A percentile compares a stretch with the other conserved stretches of the same genome.
Evolutionary conservation across 352 stramenopile species (phyloP).

Genomic region (Albugo laibachii): DNA sequence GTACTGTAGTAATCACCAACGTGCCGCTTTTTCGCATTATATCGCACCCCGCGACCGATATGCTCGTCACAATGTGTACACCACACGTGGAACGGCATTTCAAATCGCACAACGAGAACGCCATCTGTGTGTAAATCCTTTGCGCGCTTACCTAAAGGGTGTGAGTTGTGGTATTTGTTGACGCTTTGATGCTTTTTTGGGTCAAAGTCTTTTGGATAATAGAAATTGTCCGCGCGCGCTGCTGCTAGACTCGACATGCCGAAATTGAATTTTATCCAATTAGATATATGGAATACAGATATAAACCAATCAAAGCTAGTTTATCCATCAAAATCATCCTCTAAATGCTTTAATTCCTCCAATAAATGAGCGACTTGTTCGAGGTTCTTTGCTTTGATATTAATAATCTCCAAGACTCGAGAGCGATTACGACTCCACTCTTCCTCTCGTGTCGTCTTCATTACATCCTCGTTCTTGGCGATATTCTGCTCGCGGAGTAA

Average conservation of each 20-base stretch:
- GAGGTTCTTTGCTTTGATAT: slow-evolving; percentile 17
- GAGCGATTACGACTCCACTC: slow-evolving; percentile 58
- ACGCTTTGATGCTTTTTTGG: slow-evolving; percentile 65
- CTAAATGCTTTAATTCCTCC: no score
- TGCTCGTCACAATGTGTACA: slow-evolving; percentile 50
- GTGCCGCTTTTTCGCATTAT: slow-evolving; percentile 91
- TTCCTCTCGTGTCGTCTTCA: slow-evolving; percentile 33
- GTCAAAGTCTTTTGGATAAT: slow-evolving; percentile 87
- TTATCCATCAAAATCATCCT: no score
- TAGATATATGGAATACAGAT: no score
- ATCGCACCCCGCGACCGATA: slow-evolving; percentile 81
- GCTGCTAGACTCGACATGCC: slow-evolving; percentile 92
- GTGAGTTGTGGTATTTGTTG: slow-evolving; percentile 59
- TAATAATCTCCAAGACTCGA: slow-evolving; percentile 48
- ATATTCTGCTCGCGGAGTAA: slow-evolving; percentile 62
- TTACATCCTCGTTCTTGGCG: slow-evolving; percentile 37
- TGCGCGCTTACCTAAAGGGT: slow-evolving; percentile 47
- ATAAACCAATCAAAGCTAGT: no score
- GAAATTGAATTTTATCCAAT: no score
- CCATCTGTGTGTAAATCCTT: slow-evolving; percentile 81
- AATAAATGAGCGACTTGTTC: no score
- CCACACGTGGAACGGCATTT: slow-evolving; percentile 94
- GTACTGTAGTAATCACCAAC: slow-evolving; percentile 84
- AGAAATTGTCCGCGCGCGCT: slow-evolving; percentile 95
- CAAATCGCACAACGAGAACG: slow-evolving; percentile 90